Conservation (phyloP, 345 rosid species). For the Crucihimalaya himalaica region DNA sequence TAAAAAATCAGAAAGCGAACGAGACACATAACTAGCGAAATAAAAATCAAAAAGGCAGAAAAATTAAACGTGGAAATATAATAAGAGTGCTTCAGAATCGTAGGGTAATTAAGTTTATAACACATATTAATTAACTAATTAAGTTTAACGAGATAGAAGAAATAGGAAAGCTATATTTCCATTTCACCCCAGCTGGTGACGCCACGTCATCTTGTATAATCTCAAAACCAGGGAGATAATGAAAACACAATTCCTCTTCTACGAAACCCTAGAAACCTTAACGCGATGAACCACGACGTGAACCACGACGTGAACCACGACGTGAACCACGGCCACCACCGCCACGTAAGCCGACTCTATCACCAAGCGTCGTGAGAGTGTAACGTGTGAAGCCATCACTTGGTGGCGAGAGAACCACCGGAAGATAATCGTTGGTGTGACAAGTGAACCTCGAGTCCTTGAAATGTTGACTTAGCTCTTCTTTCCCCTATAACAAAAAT, state of each 20-base stretch:
- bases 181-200: conserved; percentile 43
- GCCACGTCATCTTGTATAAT: not conserved
- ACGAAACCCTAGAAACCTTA: conserved; percentile 9
- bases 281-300: not conserved
- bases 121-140: not conserved
- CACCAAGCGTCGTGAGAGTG: conserved; percentile 26
- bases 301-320: not conserved
- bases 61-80: not conserved
- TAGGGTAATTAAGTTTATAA: not conserved
- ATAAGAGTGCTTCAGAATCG: not conserved
- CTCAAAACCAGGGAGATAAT: conserved; percentile 41
- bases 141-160: not conserved
- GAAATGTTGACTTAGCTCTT: conserved; percentile 34
- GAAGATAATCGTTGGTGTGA: conserved; percentile 44
- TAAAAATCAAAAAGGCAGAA: not conserved
- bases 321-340: not conserved
- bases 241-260: conserved; percentile 39
- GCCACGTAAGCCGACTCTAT: not conserved
- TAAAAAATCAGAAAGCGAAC: too few species aligned
- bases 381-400: conserved; percentile 41
- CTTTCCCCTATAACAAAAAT: conserved; percentile 44
- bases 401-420: conserved; percentile 46
- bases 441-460: conserved; percentile 43
- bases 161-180: conserved; percentile 43
- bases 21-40: too few species aligned